Conservation (phyloP, 805 yeast species). For the Priceomyces fermenticarens region DNA sequence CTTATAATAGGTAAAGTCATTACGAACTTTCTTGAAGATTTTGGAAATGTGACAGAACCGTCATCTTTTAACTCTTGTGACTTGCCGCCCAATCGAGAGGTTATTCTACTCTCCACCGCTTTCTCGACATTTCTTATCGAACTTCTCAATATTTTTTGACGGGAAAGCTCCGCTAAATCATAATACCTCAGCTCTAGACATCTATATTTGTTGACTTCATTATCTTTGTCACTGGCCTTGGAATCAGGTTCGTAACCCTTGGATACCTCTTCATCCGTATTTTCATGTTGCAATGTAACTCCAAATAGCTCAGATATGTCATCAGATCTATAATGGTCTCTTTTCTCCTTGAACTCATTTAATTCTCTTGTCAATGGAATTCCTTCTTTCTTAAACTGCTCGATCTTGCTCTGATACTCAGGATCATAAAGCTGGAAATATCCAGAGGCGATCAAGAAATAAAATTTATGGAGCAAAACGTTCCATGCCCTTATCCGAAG, state of each 20-base stretch:
- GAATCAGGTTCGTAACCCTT: conserved; percentile 4
- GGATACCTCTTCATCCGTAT: not conserved
- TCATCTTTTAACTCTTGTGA: conserved; percentile 20
- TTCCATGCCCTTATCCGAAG: conserved; percentile 46
- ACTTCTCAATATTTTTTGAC: conserved; percentile 29
- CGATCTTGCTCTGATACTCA: conserved; percentile 27
- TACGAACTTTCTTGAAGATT: conserved; percentile 31
- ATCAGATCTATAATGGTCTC: conserved; percentile 10
- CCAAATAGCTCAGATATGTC: conserved; percentile 22
- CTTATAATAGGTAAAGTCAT: conserved; percentile 26
- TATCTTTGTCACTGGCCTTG: not conserved
- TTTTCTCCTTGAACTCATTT: conserved; percentile 5
- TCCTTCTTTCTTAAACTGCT: conserved; percentile 8
- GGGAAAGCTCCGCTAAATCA: conserved; percentile 31
- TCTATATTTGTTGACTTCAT: conserved; percentile 12
- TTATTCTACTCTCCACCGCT: conserved; percentile 22
- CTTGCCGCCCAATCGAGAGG: conserved; percentile 15
- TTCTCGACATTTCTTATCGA: conserved; percentile 27
- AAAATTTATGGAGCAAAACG: conserved; percentile 70
- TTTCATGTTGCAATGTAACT: conserved; percentile 7
- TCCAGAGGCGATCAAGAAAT: conserved; percentile 74
- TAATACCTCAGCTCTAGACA: conserved; percentile 29
- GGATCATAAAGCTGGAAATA: conserved; percentile 52
- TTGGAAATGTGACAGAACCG: conserved; percentile 30
- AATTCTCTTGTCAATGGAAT: conserved; percentile 4